Base-by-base conservation (phyloP, 305 asterid species). In the Fraxinus floribunda region DNA sequence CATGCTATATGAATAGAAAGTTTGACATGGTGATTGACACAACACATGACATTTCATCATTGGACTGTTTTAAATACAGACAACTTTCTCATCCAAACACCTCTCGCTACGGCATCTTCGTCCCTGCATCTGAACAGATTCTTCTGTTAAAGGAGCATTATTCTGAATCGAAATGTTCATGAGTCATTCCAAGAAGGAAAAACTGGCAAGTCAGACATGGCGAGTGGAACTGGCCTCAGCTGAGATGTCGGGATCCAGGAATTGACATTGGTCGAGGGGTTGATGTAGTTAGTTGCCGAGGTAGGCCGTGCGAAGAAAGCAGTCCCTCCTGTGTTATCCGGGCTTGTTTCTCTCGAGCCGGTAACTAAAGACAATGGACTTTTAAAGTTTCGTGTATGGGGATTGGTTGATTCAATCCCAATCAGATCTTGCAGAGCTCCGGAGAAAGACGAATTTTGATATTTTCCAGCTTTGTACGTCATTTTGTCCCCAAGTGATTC, bases 181-280 rank as follows among this genome's bases (percentile, higher is more conserved):
- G 89, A 80, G 44, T 92, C 92, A 44, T 86, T 88, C 97, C 96
- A 89, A 0, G 95, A 87, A 0, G 98, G 91, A 60, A 91, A 93
- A n/a, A 90, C 91, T 4, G 97, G 97, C 86, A 91, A 73, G 86
- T 94, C 94, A 71, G 92, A 84, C 83, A 89, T 74, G 57, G 92
- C 83, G 70, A 90, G 87, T 2, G 88, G 92, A 32, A 88, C 89
- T 0, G 92, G 85, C 89, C 88, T 15, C 60, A 16, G 60, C 60
- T 15, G 90, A 35, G 83, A 83, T 0, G 90, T 81, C 16, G 93
- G 86, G 30, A 90, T 82, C 92, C 96, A 93, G 3, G 89, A 79
- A 68, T 72, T 78, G 76, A 82, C 75, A 32, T 72, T 85, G 11
- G 55, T 44, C 0, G 55, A 44, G n/a, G 55, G 5, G 55, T 44